phyloP scores from a whole-genome alignment of 345 rosid species.

The Turnera subulata region DNA sequence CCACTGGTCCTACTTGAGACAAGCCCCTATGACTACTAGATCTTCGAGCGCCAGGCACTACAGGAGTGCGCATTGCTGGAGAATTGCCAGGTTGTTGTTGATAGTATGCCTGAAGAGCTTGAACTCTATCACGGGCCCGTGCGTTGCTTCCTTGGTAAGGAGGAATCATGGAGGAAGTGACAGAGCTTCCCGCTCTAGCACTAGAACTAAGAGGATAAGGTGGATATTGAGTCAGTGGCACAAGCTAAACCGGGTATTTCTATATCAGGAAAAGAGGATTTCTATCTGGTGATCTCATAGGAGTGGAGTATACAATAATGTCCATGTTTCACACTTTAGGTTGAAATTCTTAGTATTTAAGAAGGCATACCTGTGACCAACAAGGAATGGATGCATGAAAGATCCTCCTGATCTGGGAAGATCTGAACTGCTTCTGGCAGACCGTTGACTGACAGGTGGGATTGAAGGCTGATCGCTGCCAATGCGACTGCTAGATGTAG shows the following conservation, averaged over 20 bases:
- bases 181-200: slow-evolving; percentile 71
- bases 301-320: background rate
- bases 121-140: slow-evolving; percentile 80
- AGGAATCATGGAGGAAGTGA: slow-evolving; percentile 55
- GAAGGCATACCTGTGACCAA: slow-evolving; percentile 71
- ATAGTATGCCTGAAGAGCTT: slow-evolving; percentile 92
- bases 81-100: slow-evolving; percentile 66
- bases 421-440: slow-evolving; percentile 56
- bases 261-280: background rate
- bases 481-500: slow-evolving; percentile 47
- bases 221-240: background rate
- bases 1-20: slow-evolving; percentile 49
- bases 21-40: slow-evolving; percentile 48
- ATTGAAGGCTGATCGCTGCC: slow-evolving; percentile 56
- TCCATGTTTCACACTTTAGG: background rate
- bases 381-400: slow-evolving; percentile 64
- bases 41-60: slow-evolving; percentile 47
- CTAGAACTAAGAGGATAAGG: slow-evolving; percentile 39
- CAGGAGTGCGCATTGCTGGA: slow-evolving; percentile 51
- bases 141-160: slow-evolving; percentile 91
- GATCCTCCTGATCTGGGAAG: slow-evolving; percentile 71
- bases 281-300: background rate
- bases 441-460: slow-evolving; percentile 53
- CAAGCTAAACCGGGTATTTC: too few species aligned
- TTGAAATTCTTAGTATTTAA: background rate